Evolutionary conservation across 768 basidiomycete species (phyloP).

Genomic region (Tremella yokohamensis): DNA sequence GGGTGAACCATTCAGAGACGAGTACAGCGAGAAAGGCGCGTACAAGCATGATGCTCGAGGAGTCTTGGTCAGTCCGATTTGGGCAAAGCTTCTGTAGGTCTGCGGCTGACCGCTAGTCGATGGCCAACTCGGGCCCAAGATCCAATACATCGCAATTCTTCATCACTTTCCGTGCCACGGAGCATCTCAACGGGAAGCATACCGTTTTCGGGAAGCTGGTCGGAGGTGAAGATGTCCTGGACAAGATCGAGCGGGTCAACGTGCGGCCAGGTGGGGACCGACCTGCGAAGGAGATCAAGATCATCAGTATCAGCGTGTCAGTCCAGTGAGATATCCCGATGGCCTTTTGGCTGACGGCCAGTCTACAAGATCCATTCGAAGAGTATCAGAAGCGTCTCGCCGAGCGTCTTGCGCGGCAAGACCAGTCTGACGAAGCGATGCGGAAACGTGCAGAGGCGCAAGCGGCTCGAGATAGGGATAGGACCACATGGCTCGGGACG

Average conservation of each 20-base stretch:
- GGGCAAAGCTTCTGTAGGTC: slow-evolving; percentile 57
- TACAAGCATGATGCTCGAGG: slow-evolving; percentile 83
- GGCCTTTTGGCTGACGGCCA: slow-evolving; percentile 10
- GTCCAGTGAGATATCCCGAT: slow-evolving; percentile 45
- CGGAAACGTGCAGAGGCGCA: slow-evolving; percentile 59
- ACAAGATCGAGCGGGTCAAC: slow-evolving; percentile 75
- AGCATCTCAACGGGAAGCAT: slow-evolving; percentile 87
- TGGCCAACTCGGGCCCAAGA: slow-evolving; percentile 91
- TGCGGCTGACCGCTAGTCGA: slow-evolving; percentile 67
- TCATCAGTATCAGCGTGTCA: slow-evolving; percentile 81
- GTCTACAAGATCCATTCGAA: slow-evolving; percentile 82
- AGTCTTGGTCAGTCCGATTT: slow-evolving; percentile 54
- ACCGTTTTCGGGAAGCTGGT: slow-evolving; percentile 97
- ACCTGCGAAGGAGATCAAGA: slow-evolving; percentile 69
- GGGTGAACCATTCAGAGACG: slow-evolving; percentile 95
- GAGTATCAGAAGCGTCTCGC: slow-evolving; percentile 75
- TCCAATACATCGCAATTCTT: slow-evolving; percentile 97
- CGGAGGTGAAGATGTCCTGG: slow-evolving; percentile 86
- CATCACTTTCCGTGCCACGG: slow-evolving; percentile 75
- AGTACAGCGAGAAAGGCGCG: slow-evolving; percentile 81
- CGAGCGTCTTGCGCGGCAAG: slow-evolving; percentile 56
- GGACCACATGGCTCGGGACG: slow-evolving; percentile 53
- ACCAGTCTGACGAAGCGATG: slow-evolving; percentile 55
- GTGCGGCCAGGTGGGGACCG: slow-evolving; percentile 80
- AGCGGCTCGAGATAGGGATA: slow-evolving; percentile 52